Percentiles rank a stretch among this genome's conserved stretches.
phyloP scores from a whole-genome alignment of 1,284 basidiomycete genomes.

The Ceratobasidium sp. region DNA sequence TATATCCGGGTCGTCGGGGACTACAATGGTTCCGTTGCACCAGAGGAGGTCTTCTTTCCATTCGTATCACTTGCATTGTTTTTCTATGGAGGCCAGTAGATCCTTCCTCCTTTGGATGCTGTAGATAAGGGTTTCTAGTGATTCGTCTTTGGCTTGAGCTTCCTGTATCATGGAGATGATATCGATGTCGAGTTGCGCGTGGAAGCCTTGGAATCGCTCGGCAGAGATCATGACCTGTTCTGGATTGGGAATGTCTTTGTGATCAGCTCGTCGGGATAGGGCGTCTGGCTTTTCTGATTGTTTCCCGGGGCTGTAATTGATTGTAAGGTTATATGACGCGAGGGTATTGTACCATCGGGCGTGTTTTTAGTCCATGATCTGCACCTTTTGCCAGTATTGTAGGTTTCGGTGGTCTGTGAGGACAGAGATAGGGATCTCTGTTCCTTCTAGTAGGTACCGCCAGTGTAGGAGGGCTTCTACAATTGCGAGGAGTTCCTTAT shows the following conservation, averaged over 20 bases:
- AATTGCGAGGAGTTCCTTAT: conserved; percentile 55
- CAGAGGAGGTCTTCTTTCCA: too few relatives aligned
- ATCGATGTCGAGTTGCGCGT: not conserved
- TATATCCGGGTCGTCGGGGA: too few relatives aligned
- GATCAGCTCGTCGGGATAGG: too few relatives aligned
- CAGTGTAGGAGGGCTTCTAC: conserved; percentile 59
- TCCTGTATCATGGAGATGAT: not conserved
- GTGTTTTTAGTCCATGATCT: too few relatives aligned
- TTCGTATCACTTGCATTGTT: not conserved
- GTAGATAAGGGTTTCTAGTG: not conserved
- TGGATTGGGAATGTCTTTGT: not conserved
- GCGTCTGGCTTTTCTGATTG: too few relatives aligned
- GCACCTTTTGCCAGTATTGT: too few relatives aligned
- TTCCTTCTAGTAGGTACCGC: conserved; percentile 58
- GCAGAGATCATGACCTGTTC: not conserved
- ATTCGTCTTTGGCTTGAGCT: not conserved
- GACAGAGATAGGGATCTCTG: not conserved
- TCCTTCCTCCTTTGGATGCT: not conserved
- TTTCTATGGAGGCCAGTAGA: not conserved
- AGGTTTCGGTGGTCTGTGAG: too few relatives aligned
- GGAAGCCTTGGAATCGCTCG: not conserved
- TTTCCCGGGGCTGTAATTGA: too few relatives aligned
- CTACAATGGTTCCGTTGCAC: not conserved
- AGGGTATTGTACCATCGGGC: too few relatives aligned
- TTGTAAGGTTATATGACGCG: too few relatives aligned